phyloP scores from a whole-genome alignment of 495 filamentous ascomycete genomes.

The Zalerion maritima region DNA sequence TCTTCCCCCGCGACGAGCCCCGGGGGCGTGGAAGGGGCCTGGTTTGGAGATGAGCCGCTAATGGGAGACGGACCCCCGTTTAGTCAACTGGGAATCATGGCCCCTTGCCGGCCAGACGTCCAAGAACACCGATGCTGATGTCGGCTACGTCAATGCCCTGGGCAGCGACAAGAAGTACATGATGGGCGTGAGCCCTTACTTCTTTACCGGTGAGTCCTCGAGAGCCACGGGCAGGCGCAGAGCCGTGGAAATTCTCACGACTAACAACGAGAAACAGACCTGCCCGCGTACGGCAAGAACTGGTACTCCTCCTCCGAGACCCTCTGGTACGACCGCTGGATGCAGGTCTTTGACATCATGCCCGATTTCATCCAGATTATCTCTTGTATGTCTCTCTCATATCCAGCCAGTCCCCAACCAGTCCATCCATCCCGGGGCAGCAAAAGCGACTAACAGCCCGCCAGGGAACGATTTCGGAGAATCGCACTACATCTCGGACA shows the following conservation, averaged over 20 bases:
- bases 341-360: conserved; percentile 45
- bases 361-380: conserved; percentile 52
- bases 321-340: conserved; percentile 64
- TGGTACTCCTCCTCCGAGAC: conserved; percentile 60
- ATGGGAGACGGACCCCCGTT: conserved; percentile 3
- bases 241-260: not conserved
- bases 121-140: conserved; percentile 39
- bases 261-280: conserved; percentile 25
- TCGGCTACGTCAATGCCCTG: conserved; percentile 33
- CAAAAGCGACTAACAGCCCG: conserved; percentile 11
- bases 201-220: conserved; percentile 38
- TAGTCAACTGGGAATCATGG: conserved; percentile 63
- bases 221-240: not conserved
- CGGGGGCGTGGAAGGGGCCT: no score
- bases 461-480: conserved; percentile 70
- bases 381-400: conserved; percentile 13
- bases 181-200: conserved; percentile 70
- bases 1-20: not conserved
- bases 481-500: conserved; percentile 56
- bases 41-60: not conserved
- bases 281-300: conserved; percentile 56
- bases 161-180: conserved; percentile 53
- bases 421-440: conserved; percentile 13
- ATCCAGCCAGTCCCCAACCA: not conserved
- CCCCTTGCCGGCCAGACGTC: conserved; percentile 38